Evolutionary conservation across 2,329 filamentous ascomycete genomes (phyloP).

Genomic region (Diaporthe sp.): DNA sequence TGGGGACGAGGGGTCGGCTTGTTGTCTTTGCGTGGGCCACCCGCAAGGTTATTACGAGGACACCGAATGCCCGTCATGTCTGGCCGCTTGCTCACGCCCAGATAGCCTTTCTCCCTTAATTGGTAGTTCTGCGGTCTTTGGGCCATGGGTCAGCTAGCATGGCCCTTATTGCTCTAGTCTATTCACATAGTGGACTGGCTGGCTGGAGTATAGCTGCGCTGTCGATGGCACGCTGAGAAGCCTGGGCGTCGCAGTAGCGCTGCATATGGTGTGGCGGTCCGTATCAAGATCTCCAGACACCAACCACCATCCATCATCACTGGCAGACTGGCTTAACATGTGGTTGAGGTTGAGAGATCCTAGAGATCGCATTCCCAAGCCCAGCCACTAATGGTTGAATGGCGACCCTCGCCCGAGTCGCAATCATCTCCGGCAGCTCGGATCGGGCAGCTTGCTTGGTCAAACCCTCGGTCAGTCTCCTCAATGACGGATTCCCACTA

Average conservation of each 20-base stretch:
- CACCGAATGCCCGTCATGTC: slow-evolving; percentile 28
- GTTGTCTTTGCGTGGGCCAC: slow-evolving; percentile 21
- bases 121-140: not conserved
- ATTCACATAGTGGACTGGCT: not conserved
- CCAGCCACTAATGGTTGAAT: slow-evolving; percentile 26
- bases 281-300: slow-evolving; percentile 32
- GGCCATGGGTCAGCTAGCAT: slow-evolving; percentile 6
- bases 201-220: not conserved
- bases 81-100: not conserved
- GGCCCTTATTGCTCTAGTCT: not conserved
- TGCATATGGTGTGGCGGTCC: slow-evolving; percentile 33
- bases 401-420: slow-evolving; percentile 7
- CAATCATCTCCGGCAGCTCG: not conserved
- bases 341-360: slow-evolving; percentile 16
- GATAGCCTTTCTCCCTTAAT: not conserved
- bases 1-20: slow-evolving; percentile 15
- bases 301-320: slow-evolving; percentile 1
- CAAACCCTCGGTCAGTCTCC: slow-evolving; percentile 23
- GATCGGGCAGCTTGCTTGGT: slow-evolving; percentile 32
- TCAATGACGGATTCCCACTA: slow-evolving; percentile 27
- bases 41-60: not conserved
- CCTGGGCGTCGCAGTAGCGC: slow-evolving; percentile 33
- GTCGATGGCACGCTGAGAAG: slow-evolving; percentile 24
- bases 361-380: slow-evolving; percentile 6
- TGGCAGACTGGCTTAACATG: slow-evolving; percentile 19